Evolutionary conservation across 2,329 filamentous ascomycete genomes (phyloP).

Genomic region (Clonostachys chloroleuca): DNA sequence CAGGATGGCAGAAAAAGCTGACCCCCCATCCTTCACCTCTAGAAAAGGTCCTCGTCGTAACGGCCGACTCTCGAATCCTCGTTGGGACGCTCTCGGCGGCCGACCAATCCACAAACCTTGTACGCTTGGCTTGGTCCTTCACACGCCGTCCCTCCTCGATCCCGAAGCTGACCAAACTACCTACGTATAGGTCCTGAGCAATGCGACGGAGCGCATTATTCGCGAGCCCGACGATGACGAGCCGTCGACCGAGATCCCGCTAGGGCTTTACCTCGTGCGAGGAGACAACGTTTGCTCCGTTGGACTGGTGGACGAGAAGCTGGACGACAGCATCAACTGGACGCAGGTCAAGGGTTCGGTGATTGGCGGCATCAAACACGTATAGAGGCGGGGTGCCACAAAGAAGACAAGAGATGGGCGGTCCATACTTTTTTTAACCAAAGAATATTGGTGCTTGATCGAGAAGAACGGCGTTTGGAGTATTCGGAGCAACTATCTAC

Average conservation of each 20-base stretch:
- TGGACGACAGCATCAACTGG: conserved; percentile 93
- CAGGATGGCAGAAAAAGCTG: not conserved
- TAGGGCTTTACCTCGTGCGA: conserved; percentile 87
- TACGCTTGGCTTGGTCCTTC: conserved; percentile 24
- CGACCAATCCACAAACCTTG: conserved; percentile 89
- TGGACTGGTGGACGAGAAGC: conserved; percentile 81
- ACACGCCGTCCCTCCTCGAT: not conserved
- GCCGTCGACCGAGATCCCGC: conserved; percentile 71
- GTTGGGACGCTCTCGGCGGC: conserved; percentile 79
- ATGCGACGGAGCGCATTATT: conserved; percentile 87
- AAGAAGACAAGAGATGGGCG: not conserved
- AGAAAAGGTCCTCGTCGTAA: conserved; percentile 93
- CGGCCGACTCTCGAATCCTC: conserved; percentile 84
- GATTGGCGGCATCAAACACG: conserved; percentile 81
- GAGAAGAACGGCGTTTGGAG: too few relatives aligned
- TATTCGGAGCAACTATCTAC: too few relatives aligned
- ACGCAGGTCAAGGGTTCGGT: conserved; percentile 78
- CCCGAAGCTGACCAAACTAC: not conserved
- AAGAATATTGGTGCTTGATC: too few relatives aligned
- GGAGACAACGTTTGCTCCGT: conserved; percentile 93
- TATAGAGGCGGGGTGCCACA: conserved; percentile 18
- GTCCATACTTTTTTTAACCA: too few relatives aligned
- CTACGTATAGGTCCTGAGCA: conserved; percentile 62
- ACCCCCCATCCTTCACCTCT: conserved; percentile 3
- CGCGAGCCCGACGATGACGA: conserved; percentile 79